Conservation (phyloP, 179 eudicot genomes). For the Corrigiola litoralis region DNA sequence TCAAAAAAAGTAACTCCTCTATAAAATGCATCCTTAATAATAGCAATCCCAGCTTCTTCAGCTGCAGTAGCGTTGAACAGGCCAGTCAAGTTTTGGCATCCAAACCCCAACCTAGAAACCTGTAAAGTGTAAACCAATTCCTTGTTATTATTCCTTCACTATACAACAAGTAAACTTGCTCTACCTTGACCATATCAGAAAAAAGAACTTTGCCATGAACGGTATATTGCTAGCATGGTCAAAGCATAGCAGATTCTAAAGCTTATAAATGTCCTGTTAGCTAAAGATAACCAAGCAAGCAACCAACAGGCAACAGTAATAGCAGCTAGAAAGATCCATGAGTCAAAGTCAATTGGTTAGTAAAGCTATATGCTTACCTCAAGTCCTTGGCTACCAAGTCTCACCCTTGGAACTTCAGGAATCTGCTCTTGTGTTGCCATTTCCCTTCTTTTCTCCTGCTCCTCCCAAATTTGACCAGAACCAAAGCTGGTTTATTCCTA, state of each 20-base stretch:
- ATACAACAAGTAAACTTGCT: neutral
- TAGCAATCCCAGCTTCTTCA: conserved; percentile 30
- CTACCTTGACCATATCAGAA: neutral
- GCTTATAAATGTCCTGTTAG: too few relatives aligned
- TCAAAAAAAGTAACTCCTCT: conserved; percentile 39
- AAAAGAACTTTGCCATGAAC: neutral
- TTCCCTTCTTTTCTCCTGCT: neutral
- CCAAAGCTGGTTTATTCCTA: too few relatives aligned
- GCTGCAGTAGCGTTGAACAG: conserved; percentile 12
- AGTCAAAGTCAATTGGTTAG: neutral
- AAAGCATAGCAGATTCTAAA: too few relatives aligned
- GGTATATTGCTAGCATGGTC: too few relatives aligned
- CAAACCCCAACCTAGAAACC: conserved; percentile 38
- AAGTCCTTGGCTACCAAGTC: conserved; percentile 48
- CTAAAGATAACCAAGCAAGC: too few relatives aligned
- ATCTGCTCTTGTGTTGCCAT: conserved; percentile 21
- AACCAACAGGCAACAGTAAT: too few relatives aligned
- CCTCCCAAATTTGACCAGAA: neutral
- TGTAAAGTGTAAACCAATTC: conserved; percentile 12
- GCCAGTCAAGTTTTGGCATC: conserved; percentile 33
- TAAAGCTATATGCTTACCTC: too few relatives aligned
- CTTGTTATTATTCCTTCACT: neutral
- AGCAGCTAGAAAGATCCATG: neutral
- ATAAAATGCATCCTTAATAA: conserved; percentile 27
- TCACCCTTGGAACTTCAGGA: conserved; percentile 41